Evolutionary conservation across 192 early-diverging fungal genomes (phyloP).

Genomic region (Haplosporangium gracile): DNA sequence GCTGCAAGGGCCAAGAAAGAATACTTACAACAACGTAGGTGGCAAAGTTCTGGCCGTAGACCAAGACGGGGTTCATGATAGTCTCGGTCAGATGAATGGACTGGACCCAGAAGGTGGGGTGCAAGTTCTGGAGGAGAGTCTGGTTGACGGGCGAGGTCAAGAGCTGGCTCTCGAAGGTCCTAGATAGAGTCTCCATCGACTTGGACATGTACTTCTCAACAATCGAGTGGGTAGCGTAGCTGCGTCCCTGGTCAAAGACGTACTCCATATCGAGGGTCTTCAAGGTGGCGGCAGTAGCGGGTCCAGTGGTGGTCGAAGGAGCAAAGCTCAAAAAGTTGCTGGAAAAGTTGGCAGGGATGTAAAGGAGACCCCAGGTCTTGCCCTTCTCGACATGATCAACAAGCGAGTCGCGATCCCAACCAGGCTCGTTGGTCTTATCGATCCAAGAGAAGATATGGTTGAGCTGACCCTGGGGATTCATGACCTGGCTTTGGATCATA

Average conservation of each 20-base stretch:
- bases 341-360: constrained; percentile 55
- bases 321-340: constrained; percentile 52
- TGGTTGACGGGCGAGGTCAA: constrained; percentile 53
- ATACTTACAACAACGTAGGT: constrained; percentile 49
- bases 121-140: constrained; percentile 39
- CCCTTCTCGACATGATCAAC: constrained; percentile 34
- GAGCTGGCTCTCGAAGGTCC: constrained; percentile 22
- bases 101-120: constrained; percentile 44
- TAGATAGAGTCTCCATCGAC: constrained; percentile 28
- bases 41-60: constrained; percentile 55
- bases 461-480: constrained; percentile 37
- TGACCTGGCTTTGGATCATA: constrained; percentile 38
- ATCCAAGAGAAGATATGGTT: constrained; percentile 44
- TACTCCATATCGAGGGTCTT: constrained; percentile 45
- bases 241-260: constrained; percentile 52
- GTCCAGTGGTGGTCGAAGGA: constrained; percentile 28
- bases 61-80: constrained; percentile 42
- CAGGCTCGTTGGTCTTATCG: constrained; percentile 34
- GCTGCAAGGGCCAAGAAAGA: too few relatives aligned
- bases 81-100: constrained; percentile 37
- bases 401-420: constrained; percentile 35
- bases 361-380: constrained; percentile 37
- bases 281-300: constrained; percentile 28
- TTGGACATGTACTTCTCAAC: constrained; percentile 46
- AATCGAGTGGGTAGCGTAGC: constrained; percentile 48